Evolutionary conservation across 495 filamentous ascomycete genomes (phyloP).

Genomic region (Tuber melanosporum): DNA sequence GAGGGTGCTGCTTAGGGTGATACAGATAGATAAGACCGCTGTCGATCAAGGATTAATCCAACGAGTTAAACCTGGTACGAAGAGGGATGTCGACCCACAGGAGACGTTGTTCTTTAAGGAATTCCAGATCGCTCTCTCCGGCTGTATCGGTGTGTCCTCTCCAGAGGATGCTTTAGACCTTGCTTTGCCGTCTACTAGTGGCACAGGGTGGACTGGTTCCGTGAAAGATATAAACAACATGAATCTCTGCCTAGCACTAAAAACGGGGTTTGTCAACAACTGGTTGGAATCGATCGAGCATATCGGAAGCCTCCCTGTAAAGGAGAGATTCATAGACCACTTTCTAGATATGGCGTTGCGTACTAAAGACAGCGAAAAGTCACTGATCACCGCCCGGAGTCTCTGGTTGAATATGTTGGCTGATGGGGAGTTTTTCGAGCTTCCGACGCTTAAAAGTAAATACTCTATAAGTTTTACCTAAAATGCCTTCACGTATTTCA

Average conservation of each 20-base stretch:
- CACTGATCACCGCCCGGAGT: constrained; percentile 2
- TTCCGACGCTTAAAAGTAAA: constrained; percentile 30
- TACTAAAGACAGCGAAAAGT: neutral
- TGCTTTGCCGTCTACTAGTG: neutral
- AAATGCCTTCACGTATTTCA: neutral
- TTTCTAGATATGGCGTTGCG: constrained; percentile 24
- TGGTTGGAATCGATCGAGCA: constrained; percentile 21
- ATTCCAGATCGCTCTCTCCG: neutral
- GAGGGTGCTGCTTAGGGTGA: constrained; percentile 18
- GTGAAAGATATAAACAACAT: constrained; percentile 12
- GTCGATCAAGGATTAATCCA: neutral
- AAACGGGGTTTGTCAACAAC: constrained; percentile 4
- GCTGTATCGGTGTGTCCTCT: neutral
- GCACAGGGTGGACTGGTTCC: constrained; percentile 15
- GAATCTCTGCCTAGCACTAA: constrained; percentile 21
- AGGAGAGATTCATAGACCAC: constrained; percentile 17
- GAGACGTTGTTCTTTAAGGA: neutral
- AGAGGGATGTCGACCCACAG: neutral
- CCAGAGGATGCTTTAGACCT: neutral
- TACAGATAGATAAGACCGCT: constrained; percentile 14
- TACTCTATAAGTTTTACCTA: neutral
- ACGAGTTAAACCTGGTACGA: neutral
- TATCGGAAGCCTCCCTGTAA: neutral
- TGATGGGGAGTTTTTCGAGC: constrained; percentile 24
- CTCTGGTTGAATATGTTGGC: constrained; percentile 21